Evolutionary conservation across 2,329 filamentous ascomycete species (phyloP).

Genomic region (Clonostachys rosea): DNA sequence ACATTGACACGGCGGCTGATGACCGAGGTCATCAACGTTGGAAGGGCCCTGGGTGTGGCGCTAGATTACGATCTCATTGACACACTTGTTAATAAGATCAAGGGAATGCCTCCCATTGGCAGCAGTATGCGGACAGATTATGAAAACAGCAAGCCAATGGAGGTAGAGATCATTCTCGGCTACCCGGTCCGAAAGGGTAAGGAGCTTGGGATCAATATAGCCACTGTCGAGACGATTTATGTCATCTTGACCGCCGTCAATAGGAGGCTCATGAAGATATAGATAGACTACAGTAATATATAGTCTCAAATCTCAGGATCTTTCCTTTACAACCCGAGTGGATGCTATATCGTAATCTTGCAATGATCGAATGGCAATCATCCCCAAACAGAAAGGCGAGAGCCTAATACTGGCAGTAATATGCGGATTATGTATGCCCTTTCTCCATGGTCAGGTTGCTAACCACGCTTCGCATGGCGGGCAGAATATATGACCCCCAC

Average conservation of each 20-base stretch:
- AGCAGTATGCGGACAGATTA: slow-evolving; percentile 66
- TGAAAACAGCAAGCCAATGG: slow-evolving; percentile 60
- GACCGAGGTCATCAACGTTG: slow-evolving; percentile 49
- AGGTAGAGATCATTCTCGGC: slow-evolving; percentile 68
- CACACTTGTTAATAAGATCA: slow-evolving; percentile 34
- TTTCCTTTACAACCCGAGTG: too few relatives aligned
- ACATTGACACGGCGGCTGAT: slow-evolving; percentile 44
- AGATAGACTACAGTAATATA: background rate
- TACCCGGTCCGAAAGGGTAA: slow-evolving; percentile 65
- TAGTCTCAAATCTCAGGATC: too few relatives aligned
- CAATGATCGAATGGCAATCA: too few relatives aligned
- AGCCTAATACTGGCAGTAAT: too few relatives aligned
- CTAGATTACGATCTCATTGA: slow-evolving; percentile 40
- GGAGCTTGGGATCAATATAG: slow-evolving; percentile 58
- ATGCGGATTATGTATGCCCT: too few relatives aligned
- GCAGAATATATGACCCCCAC: too few relatives aligned
- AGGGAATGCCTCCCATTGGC: slow-evolving; percentile 28
- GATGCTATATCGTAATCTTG: too few relatives aligned
- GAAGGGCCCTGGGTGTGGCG: slow-evolving; percentile 43
- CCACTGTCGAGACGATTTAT: slow-evolving; percentile 61
- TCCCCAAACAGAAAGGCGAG: too few relatives aligned
- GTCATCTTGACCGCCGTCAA: slow-evolving; percentile 1
- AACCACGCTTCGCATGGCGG: too few relatives aligned
- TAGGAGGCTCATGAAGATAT: background rate
- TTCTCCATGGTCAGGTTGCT: too few relatives aligned